phyloP scores from a whole-genome alignment of 306 rosid species.

The Spatholobus suberectus region DNA sequence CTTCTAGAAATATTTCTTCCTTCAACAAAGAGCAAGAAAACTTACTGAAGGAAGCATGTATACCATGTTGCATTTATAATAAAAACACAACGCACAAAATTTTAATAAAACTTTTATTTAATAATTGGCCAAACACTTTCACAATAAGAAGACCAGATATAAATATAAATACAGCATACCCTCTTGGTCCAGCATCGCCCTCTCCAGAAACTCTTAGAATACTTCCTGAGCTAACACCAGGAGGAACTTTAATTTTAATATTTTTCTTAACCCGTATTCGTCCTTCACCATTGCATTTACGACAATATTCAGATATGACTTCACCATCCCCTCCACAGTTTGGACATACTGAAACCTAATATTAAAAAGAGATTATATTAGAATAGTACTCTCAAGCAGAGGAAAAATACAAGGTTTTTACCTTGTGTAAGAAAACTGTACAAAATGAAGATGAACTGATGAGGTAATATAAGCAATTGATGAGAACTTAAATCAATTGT shows the following conservation, averaged over 20 bases:
- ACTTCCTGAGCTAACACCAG: constrained; percentile 91
- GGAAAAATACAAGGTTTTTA: constrained; percentile 1
- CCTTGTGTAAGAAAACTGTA: constrained; percentile 29
- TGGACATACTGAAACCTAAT: constrained; percentile 92
- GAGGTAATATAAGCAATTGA: constrained; percentile 31
- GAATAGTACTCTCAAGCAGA: constrained; percentile 23
- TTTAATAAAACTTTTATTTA: constrained; percentile 19
- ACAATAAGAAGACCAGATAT: constrained; percentile 20
- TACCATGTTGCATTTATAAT: constrained; percentile 30
- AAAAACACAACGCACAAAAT: neutral
- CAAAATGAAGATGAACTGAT: constrained; percentile 28
- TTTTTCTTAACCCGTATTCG: constrained; percentile 79
- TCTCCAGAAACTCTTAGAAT: constrained; percentile 94
- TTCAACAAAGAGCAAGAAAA: constrained; percentile 9
- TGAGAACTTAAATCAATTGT: constrained; percentile 24
- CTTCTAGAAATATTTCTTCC: too few relatives aligned
- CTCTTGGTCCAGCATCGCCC: constrained; percentile 94
- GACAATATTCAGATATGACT: constrained; percentile 84
- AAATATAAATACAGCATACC: constrained; percentile 62
- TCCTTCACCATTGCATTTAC: constrained; percentile 93
- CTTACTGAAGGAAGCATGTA: constrained; percentile 7
- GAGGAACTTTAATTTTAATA: constrained; percentile 93
- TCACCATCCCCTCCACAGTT: constrained; percentile 95
- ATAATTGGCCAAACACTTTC: constrained; percentile 31
- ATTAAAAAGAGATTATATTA: constrained; percentile 29